phyloP scores from a whole-genome alignment of 1,139 yeast species.

The Zygoascus sp. region DNA sequence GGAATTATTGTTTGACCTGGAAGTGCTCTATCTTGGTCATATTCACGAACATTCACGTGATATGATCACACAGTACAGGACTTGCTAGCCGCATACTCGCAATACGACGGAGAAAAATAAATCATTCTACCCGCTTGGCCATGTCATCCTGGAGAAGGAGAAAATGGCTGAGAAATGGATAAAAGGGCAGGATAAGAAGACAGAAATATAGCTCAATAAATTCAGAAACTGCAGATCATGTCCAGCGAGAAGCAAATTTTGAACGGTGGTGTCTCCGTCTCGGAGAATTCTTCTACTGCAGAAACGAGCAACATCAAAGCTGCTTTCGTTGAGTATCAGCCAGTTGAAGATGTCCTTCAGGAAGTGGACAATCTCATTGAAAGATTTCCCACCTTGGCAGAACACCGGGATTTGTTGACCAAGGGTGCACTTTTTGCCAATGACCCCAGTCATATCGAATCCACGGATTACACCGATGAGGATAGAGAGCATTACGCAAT shows the following conservation, averaged over 20 bases:
- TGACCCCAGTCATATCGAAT: slow-evolving; percentile 4
- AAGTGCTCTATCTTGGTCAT: background rate
- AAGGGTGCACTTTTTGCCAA: slow-evolving; percentile 13
- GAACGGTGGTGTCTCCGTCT: background rate
- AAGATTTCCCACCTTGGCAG: slow-evolving; percentile 10
- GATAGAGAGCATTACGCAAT: slow-evolving; percentile 2
- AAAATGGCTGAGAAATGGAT: background rate
- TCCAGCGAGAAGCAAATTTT: background rate
- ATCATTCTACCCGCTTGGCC: background rate
- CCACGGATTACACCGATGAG: slow-evolving; percentile 8
- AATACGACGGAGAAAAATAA: background rate
- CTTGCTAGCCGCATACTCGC: background rate
- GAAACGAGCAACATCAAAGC: background rate
- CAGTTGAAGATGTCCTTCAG: slow-evolving; percentile 4
- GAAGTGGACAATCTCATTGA: slow-evolving; percentile 10
- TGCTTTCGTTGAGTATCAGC: slow-evolving; percentile 2
- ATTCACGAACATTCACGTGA: background rate
- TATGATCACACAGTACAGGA: background rate
- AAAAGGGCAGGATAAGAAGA: background rate
- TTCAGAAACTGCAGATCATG: background rate
- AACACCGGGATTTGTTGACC: slow-evolving; percentile 2
- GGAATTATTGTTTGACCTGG: background rate
- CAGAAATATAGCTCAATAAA: background rate
- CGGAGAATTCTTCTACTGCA: background rate
- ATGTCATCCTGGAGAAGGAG: background rate